These are phyloP conservation scores for Ophiostoma perfectum DNA, from an alignment of 2,329 filamentous ascomycete species.

Conservation along the genomic window DNA sequence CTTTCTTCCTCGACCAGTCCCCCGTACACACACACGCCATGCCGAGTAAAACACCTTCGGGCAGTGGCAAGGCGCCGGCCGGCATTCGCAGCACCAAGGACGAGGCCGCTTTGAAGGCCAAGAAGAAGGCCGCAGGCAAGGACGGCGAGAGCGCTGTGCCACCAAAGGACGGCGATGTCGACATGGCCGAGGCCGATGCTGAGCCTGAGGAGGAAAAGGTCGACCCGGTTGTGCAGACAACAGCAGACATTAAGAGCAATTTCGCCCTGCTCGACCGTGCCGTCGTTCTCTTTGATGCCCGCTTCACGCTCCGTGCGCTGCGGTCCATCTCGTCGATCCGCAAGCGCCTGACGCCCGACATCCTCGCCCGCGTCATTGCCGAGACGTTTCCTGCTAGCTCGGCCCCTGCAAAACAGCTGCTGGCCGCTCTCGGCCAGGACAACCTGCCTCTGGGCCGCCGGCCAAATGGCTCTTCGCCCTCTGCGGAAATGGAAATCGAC, in stretches of 20 bases:
- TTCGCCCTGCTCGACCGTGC: slow-evolving; percentile 88
- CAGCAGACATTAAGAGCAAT: slow-evolving; percentile 88
- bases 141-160: slow-evolving; percentile 42
- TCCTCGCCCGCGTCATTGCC: slow-evolving; percentile 73
- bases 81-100: slow-evolving; percentile 57
- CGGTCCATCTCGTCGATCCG: slow-evolving; percentile 93
- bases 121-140: slow-evolving; percentile 37
- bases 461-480: slow-evolving; percentile 36
- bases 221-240: slow-evolving; percentile 55
- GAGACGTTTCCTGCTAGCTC: slow-evolving; percentile 64
- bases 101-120: slow-evolving; percentile 52
- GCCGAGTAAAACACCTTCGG: slow-evolving; percentile 68
- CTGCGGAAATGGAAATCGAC: slow-evolving; percentile 68
- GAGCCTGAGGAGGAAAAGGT: slow-evolving; percentile 40
- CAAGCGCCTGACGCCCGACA: slow-evolving; percentile 78
- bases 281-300: slow-evolving; percentile 85
- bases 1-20: too few species aligned
- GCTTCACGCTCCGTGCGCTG: slow-evolving; percentile 89
- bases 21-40: slow-evolving; percentile 40
- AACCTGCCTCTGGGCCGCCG: slow-evolving; percentile 57
- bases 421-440: slow-evolving; percentile 64
- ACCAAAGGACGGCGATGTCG: slow-evolving; percentile 67
- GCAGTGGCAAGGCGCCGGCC: slow-evolving; percentile 64
- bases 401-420: slow-evolving; percentile 59
- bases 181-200: slow-evolving; percentile 60